These are phyloP conservation scores for Kwoniella sp. DNA, from an alignment of 768 basidiomycete species.

Conservation along the genomic window DNA sequence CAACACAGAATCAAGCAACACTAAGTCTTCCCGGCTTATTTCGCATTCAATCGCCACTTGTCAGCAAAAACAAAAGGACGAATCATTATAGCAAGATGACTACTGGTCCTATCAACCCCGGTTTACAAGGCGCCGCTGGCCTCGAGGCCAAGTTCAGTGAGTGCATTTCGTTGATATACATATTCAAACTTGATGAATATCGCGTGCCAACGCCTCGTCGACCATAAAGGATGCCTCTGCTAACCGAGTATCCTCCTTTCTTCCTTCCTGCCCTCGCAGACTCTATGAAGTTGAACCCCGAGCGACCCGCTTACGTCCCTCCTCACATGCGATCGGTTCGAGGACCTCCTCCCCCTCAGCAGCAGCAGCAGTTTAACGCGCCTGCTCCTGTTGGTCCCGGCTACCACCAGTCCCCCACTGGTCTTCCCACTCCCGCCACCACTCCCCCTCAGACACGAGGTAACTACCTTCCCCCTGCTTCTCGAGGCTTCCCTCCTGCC, in stretches of 20 bases:
- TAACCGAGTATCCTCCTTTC: constrained; percentile 3
- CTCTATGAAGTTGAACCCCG: constrained; percentile 52
- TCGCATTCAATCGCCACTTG: not conserved
- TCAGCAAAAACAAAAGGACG: not conserved
- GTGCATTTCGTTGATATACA: constrained; percentile 12
- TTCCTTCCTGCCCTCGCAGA: too few relatives aligned
- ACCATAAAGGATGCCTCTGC: not conserved
- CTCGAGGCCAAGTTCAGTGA: constrained; percentile 54
- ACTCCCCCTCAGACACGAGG: constrained; percentile 37
- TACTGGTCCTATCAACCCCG: constrained; percentile 38
- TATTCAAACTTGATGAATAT: not conserved
- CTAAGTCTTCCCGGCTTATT: not conserved
- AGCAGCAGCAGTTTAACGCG: constrained; percentile 36
- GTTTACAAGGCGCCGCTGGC: constrained; percentile 24
- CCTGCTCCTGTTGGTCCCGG: constrained; percentile 30
- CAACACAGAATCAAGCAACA: not conserved
- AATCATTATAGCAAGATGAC: constrained; percentile 25
- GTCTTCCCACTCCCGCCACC: constrained; percentile 47
- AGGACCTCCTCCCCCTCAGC: constrained; percentile 38
- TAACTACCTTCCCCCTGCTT: constrained; percentile 29
- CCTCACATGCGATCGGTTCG: constrained; percentile 53
- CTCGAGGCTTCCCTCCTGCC: constrained; percentile 18
- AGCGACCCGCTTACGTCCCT: constrained; percentile 56
- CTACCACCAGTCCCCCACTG: constrained; percentile 34
- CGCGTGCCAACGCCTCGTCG: not conserved